These are phyloP conservation scores for Fusarium circinatum DNA, from an alignment of 2,329 filamentous ascomycete species.

Conservation along the genomic window DNA sequence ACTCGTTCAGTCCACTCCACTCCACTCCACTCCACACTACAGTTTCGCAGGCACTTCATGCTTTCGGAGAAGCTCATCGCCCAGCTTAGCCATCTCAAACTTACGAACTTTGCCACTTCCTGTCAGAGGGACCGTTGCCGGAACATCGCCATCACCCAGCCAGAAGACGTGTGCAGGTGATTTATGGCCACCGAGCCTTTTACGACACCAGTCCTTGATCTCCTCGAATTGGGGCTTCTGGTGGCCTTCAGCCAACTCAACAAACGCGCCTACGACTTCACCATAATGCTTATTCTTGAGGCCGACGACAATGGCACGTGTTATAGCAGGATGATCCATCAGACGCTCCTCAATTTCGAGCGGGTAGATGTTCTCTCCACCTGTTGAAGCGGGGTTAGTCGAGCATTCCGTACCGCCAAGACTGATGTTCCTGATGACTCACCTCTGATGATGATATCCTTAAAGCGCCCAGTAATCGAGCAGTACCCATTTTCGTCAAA, in stretches of 20 bases:
- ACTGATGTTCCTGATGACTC: constrained; percentile 18
- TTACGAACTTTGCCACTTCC: constrained; percentile 78
- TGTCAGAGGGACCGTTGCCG: constrained; percentile 69
- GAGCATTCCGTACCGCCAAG: constrained; percentile 19
- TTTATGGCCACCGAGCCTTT: constrained; percentile 72
- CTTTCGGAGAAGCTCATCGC: constrained; percentile 64
- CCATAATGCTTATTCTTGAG: constrained; percentile 77
- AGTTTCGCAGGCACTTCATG: constrained; percentile 58
- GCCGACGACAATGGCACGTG: constrained; percentile 75
- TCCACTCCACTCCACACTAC: constrained; percentile 40
- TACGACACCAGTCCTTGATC: constrained; percentile 70
- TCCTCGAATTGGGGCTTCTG: constrained; percentile 61
- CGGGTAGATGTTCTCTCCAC: constrained; percentile 79
- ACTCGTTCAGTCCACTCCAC: neutral
- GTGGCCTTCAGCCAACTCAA: constrained; percentile 53
- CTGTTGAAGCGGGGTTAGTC: constrained; percentile 49
- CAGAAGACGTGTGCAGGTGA: constrained; percentile 80
- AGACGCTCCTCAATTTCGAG: constrained; percentile 80
- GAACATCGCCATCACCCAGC: constrained; percentile 71
- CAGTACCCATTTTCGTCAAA: constrained; percentile 77
- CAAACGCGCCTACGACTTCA: constrained; percentile 76
- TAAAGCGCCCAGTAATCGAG: constrained; percentile 78
- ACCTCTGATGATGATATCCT: constrained; percentile 82
- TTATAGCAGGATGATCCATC: constrained; percentile 69
- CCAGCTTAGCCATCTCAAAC: constrained; percentile 68